Conservation (phyloP, 768 basidiomycete genomes). For the Lactarius akahatsu region DNA sequence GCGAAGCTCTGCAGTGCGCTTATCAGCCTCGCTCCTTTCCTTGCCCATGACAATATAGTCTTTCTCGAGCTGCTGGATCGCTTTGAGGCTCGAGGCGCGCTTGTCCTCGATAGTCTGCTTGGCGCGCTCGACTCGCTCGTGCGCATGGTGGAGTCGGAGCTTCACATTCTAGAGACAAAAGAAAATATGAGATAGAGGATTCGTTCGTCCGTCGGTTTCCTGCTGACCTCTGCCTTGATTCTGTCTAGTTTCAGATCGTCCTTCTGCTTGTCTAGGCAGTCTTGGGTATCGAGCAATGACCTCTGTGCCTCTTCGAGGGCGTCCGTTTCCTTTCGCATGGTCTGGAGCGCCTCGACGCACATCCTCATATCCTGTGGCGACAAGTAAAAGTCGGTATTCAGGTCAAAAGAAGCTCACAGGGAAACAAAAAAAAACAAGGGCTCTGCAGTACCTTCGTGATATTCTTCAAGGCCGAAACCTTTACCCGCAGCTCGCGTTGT, state of each 20-base stretch:
- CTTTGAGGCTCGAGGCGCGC: slow-evolving; percentile 65
- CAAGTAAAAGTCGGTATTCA: background rate
- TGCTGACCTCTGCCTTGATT: slow-evolving; percentile 58
- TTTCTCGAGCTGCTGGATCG: slow-evolving; percentile 69
- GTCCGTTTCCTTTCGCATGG: slow-evolving; percentile 64
- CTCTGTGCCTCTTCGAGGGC: slow-evolving; percentile 65
- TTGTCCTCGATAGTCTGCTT: slow-evolving; percentile 81
- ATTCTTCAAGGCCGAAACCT: slow-evolving; percentile 64
- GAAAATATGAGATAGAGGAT: background rate
- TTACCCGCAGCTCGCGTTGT: slow-evolving; percentile 77
- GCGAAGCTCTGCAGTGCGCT: slow-evolving; percentile 73
- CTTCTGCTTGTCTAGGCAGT: slow-evolving; percentile 66
- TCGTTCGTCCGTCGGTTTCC: background rate
- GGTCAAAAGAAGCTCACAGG: background rate
- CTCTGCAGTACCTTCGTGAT: slow-evolving; percentile 64
- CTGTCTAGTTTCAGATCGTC: slow-evolving; percentile 72
- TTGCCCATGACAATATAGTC: slow-evolving; percentile 79
- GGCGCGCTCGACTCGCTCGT: slow-evolving; percentile 77
- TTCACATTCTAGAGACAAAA: slow-evolving; percentile 34
- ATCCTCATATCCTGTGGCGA: slow-evolving; percentile 61
- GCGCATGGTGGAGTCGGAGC: slow-evolving; percentile 84
- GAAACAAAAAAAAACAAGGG: slow-evolving; percentile 7
- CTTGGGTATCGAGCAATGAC: slow-evolving; percentile 64
- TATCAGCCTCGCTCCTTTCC: slow-evolving; percentile 76
- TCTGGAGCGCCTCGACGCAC: slow-evolving; percentile 74